Evolutionary conservation across 768 basidiomycete species (phyloP).

Genomic region (Russula virescens): DNA sequence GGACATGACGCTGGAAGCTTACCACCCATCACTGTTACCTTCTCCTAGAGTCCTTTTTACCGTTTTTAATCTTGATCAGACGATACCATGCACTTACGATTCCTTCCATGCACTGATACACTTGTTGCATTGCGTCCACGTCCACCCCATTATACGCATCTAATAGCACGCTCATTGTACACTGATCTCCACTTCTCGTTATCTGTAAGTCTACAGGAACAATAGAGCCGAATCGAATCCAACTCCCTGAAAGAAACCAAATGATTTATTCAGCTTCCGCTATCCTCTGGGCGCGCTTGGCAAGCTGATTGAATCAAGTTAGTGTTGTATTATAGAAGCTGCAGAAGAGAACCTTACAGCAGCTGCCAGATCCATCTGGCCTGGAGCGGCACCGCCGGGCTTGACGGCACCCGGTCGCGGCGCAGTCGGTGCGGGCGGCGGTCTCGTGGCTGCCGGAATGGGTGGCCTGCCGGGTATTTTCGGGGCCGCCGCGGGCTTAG

Average conservation of each 20-base stretch:
- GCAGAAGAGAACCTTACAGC: conserved; percentile 47
- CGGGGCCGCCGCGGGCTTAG: conserved; percentile 46
- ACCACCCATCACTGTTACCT: conserved; percentile 44
- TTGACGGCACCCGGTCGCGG: conserved; percentile 35
- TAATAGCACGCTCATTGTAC: conserved; percentile 20
- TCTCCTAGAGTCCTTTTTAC: conserved; percentile 28
- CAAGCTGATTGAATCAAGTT: conserved; percentile 44
- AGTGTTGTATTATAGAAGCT: conserved; percentile 14
- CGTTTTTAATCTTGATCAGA: neutral
- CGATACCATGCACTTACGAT: conserved; percentile 24
- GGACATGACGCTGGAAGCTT: conserved; percentile 23
- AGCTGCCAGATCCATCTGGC: conserved; percentile 79
- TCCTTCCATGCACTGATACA: conserved; percentile 2
- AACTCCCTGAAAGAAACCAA: no score
- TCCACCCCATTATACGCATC: conserved; percentile 20
- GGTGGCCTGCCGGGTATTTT: conserved; percentile 56
- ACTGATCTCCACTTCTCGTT: neutral
- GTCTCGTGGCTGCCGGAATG: conserved; percentile 53
- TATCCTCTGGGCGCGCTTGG: conserved; percentile 62
- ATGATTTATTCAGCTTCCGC: conserved; percentile 15
- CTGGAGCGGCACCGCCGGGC: conserved; percentile 41
- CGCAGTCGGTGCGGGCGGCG: conserved; percentile 34
- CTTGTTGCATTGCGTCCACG: conserved; percentile 8
- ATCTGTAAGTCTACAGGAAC: conserved; percentile 2
- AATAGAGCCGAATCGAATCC: neutral